Conservation (phyloP, 2,329 filamentous ascomycete species). For the Anthostomella pinea region DNA sequence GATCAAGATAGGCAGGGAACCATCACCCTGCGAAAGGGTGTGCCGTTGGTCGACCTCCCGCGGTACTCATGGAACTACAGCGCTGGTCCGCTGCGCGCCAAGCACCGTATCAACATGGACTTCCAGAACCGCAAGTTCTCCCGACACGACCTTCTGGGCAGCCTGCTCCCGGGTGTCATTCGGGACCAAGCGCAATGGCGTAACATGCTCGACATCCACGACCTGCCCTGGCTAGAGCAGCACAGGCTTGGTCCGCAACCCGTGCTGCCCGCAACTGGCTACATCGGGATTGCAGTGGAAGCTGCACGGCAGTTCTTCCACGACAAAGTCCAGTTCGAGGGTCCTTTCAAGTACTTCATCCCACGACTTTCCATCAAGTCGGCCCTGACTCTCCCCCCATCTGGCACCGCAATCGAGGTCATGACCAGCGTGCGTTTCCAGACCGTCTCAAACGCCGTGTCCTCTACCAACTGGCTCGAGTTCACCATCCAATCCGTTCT, state of each 20-base stretch:
- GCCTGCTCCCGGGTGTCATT: constrained; percentile 7
- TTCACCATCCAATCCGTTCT: constrained; percentile 9
- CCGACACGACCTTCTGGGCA: constrained; percentile 15
- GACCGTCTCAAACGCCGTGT: constrained; percentile 8
- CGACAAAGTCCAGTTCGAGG: constrained; percentile 9
- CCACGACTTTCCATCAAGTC: constrained; percentile 12
- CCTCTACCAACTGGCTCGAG: constrained; percentile 13
- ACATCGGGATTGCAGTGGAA: constrained; percentile 14
- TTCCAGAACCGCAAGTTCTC: constrained; percentile 9
- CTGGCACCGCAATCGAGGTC: constrained; percentile 12
- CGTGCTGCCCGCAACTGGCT: constrained; percentile 14
- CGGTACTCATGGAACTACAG: constrained; percentile 9
- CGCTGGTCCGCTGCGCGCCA: constrained; percentile 3
- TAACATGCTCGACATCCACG: constrained; percentile 13
- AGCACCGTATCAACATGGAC: constrained; percentile 7
- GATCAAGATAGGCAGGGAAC: constrained; percentile 5
- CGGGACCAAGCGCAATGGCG: constrained; percentile 12
- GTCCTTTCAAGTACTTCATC: constrained; percentile 14
- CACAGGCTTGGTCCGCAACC: constrained; percentile 8
- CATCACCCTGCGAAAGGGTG: constrained; percentile 5
- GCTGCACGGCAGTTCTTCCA: constrained; percentile 12
- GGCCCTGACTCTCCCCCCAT: constrained; percentile 11
- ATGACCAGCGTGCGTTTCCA: constrained; percentile 14
- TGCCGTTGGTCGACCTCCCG: constrained; percentile 6
- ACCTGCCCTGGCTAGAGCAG: constrained; percentile 13